Conservation (phyloP, 2,329 filamentous ascomycete genomes). For the Aureobasidium sp. region DNA sequence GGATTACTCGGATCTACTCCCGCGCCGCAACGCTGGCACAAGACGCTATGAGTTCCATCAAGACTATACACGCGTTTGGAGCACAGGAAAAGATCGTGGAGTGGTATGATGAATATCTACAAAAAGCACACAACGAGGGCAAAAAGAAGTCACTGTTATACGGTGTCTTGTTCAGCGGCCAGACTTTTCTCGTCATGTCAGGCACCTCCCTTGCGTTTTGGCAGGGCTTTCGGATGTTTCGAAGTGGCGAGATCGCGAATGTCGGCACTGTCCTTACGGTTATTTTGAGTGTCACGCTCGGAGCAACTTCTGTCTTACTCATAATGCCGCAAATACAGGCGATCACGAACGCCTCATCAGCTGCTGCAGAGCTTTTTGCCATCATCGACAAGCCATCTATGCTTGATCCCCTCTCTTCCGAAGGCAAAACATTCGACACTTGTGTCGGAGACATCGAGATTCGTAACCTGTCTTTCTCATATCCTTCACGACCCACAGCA, state of each 20-base stretch:
- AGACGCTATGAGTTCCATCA: constrained; percentile 43
- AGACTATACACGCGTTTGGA: constrained; percentile 44
- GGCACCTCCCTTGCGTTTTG: constrained; percentile 36
- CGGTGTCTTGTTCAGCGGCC: constrained; percentile 34
- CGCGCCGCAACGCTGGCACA: constrained; percentile 41
- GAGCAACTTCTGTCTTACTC: constrained; percentile 30
- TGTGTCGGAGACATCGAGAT: constrained; percentile 49
- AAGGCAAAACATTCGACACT: constrained; percentile 19
- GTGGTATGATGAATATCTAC: constrained; percentile 37
- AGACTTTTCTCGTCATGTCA: constrained; percentile 36
- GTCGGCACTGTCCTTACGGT: constrained; percentile 26
- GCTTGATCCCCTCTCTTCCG: constrained; percentile 30
- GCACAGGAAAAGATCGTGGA: constrained; percentile 35
- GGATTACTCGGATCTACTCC: constrained; percentile 30
- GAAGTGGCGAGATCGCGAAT: constrained; percentile 24
- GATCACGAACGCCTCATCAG: constrained; percentile 35
- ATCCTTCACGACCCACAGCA: constrained; percentile 44
- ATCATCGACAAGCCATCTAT: constrained; percentile 34
- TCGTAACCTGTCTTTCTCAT: constrained; percentile 60
- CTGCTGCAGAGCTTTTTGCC: constrained; percentile 35
- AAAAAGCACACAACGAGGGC: constrained; percentile 36
- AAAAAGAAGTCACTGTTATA: constrained; percentile 38
- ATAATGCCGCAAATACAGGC: constrained; percentile 35
- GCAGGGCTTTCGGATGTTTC: constrained; percentile 35
- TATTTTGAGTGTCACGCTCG: constrained; percentile 24